Base-by-base conservation (phyloP, 306 rosid species). In the Castanospermum australe region DNA sequence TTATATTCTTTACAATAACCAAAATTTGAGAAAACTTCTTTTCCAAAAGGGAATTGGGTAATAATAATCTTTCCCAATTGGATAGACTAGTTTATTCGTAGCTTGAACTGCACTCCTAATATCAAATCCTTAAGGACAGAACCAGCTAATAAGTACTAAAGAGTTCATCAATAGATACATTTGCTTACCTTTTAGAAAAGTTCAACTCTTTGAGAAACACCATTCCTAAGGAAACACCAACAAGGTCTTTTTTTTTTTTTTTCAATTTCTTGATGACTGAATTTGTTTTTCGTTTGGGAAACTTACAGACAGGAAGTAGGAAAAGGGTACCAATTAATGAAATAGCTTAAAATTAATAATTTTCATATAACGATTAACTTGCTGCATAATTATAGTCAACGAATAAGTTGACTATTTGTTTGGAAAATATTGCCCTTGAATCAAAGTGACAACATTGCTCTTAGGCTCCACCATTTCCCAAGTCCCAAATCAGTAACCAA, bases 41-140 rank as follows among this genome's bases (percentile, higher is more conserved):
- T 44, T 11, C 0, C 11, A 5, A 30, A 75, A 42, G 12, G 59
- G 18, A 3, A 57, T 8, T 32, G 41, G 60, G 15, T 6, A 7
- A 52, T 6, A 7, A 52, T 44, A 21, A 36, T 55, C 25, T 45
- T 38, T 3, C 17, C 7, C n/a, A 14, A 77, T 21, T 54, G 44
- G 18, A 55, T 28, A 0, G 36, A 44, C 38, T 47, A 25, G 39
- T 8, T 30, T 61, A 47, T 75, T 75, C 79, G 21, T 75, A 18
- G 79, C 79, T 44, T 76, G 52, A 55, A 48, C 60, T 45, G 32
- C 44, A 75, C 71, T 75, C 62, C 33, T 28, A 48, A 63, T 33
- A 1, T 28, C 36, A 15, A 17, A 33, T 8, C 18, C 15, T 44
- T 42, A 47, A 13, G 55, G 14, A 18, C 72, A 76, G 13, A 32